Base-by-base conservation (phyloP, 371 early-diverging fungal species). In the Fennellomyces sp. region DNA sequence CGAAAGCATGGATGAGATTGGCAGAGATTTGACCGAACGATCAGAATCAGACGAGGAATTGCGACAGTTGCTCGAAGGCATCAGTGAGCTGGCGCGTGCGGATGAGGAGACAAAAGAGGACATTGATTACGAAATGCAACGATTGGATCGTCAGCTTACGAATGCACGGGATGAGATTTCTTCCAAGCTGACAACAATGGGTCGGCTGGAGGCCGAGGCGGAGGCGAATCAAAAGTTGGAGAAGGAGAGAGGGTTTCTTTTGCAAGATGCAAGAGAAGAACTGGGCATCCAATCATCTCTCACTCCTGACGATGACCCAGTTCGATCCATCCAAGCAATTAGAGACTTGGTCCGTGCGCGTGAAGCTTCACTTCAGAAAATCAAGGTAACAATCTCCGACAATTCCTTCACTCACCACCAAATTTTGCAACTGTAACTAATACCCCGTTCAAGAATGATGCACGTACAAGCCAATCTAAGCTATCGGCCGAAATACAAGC, bases 21-120 rank as follows among this genome's bases (percentile, higher is more conserved):
- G 73, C 23, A 75, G 73, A 17, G 67, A 62, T 1, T 68, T 91
- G 45, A 76, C 70, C 0, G 66, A 74, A 23, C 70, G 72, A 3
- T 23, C 61, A 27, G 89, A 89, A 48, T 70, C 85, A 0, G 87
- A 88, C 31, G 76, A 80, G 19, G 76, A 85, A n/a, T 58, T 89
- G 26, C 56, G 77, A 25, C 49, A 61, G 23, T 63, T 88, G 72
- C 54, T 89, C 10, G 25, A 31, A 3, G 35, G 64, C 1, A 66
- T 65, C 15, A 42, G 47, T n/a, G 30, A 26, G 1, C 55, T 49
- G 15, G 48, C 59, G 3, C 25, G 21, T 7, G 26, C 50, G 5
- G 64, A 66, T 52, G 68, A 68, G 36, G 64, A 63, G 30, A 29
- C 56, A 2, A 30, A 45, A 1, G 27, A 61, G 21, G 61, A 61